Conservation (phyloP, 1,284 basidiomycete species). For the Cutaneotrichosporon mucoides region DNA sequence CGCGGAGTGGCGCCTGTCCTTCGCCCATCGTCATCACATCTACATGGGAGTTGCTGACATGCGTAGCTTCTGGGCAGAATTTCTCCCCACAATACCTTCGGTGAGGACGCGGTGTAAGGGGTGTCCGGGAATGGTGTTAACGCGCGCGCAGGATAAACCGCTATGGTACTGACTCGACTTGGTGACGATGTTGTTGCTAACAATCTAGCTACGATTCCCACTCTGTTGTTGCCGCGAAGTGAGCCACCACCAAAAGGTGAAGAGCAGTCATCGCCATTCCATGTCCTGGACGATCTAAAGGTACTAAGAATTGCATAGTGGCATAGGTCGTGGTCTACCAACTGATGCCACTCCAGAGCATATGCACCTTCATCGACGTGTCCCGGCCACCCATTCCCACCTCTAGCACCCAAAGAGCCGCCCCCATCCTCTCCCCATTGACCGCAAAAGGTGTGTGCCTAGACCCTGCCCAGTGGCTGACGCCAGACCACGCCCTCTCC, state of each 20-base stretch:
- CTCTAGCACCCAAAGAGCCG: slow-evolving; percentile 58
- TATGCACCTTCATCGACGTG: slow-evolving; percentile 76
- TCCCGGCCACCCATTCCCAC: slow-evolving; percentile 56
- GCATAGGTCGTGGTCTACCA: too few species aligned
- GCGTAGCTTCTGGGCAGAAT: slow-evolving; percentile 51
- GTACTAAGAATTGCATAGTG: too few species aligned
- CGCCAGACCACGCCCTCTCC: neutral
- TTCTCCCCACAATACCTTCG: slow-evolving; percentile 49
- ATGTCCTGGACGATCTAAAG: neutral
- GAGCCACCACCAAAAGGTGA: neutral
- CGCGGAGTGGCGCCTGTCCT: too few species aligned
- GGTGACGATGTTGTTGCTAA: too few species aligned
- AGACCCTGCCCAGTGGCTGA: too few species aligned
- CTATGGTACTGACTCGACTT: neutral
- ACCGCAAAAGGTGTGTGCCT: slow-evolving; percentile 62
- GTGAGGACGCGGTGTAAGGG: slow-evolving; percentile 26
- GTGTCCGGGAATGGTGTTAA: too few species aligned
- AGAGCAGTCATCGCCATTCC: neutral
- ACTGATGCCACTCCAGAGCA: slow-evolving; percentile 61
- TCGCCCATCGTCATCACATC: neutral
- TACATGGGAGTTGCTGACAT: neutral
- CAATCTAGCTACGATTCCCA: neutral
- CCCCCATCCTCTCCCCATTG: slow-evolving; percentile 71
- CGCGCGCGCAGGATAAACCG: neutral
- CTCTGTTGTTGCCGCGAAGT: neutral